phyloP scores from a whole-genome alignment of 305 asterid genomes.

The Fraxinus floribunda region DNA sequence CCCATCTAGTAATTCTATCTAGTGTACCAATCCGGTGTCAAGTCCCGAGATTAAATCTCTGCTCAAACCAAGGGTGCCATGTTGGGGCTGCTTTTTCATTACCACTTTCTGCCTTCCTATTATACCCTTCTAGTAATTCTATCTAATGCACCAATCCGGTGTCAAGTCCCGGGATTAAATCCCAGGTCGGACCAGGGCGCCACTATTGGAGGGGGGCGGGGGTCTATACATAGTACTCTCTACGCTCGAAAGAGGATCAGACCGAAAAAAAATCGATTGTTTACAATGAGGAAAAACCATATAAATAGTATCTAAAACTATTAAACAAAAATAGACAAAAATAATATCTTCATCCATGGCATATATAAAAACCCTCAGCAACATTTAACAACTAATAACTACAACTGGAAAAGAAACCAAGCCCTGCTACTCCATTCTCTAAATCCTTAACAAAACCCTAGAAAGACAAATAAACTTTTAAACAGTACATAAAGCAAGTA shows the following conservation, averaged over 20 bases:
- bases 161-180: not conserved
- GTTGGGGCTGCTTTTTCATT: constrained; percentile 2
- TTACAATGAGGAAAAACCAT: too few relatives aligned
- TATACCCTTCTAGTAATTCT: not conserved
- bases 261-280: too few relatives aligned
- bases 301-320: not conserved
- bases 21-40: too few relatives aligned
- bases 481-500: not conserved
- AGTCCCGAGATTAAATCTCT: too few relatives aligned
- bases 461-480: not conserved
- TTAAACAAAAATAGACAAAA: not conserved
- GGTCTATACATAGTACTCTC: too few relatives aligned
- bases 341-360: not conserved
- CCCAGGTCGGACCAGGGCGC: too few relatives aligned
- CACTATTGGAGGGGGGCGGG: too few relatives aligned
- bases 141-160: not conserved
- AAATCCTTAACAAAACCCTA: not conserved
- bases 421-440: not conserved
- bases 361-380: not conserved
- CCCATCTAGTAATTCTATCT: too few relatives aligned
- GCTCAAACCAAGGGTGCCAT: constrained; percentile 3
- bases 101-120: constrained; percentile 16
- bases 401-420: not conserved
- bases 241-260: not conserved
- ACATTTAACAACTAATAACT: not conserved